Percentiles rank a stretch among this genome's conserved stretches.
These are phyloP conservation scores for Diaporthe eres DNA, from an alignment of 2,329 filamentous ascomycete species.

Conservation along the genomic window DNA sequence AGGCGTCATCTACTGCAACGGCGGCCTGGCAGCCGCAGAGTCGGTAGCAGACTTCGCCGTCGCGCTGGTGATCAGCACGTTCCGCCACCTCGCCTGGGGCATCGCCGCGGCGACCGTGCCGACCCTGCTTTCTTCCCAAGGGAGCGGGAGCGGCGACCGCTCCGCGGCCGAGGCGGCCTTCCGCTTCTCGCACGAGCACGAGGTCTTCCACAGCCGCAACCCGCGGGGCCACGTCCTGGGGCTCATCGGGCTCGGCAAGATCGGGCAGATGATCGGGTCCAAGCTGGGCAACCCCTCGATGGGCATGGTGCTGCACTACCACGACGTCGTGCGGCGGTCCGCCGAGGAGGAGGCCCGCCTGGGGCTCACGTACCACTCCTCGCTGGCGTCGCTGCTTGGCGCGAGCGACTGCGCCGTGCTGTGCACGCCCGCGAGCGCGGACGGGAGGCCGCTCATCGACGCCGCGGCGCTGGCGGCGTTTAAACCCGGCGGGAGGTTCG, in stretches of 20 bases:
- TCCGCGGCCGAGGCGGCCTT: slow-evolving; percentile 55
- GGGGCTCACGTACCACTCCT: slow-evolving; percentile 63
- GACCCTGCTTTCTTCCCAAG: slow-evolving; percentile 41
- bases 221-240: slow-evolving; percentile 73
- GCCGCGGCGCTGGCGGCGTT: slow-evolving; percentile 62
- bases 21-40: slow-evolving; percentile 78
- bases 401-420: slow-evolving; percentile 73
- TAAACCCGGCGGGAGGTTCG: slow-evolving; percentile 69
- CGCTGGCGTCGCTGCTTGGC: slow-evolving; percentile 66
- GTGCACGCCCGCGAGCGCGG: slow-evolving; percentile 67
- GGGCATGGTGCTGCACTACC: slow-evolving; percentile 77
- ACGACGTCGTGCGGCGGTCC: slow-evolving; percentile 68
- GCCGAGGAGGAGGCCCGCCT: slow-evolving; percentile 57
- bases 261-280: slow-evolving; percentile 73
- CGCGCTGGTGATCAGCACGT: slow-evolving; percentile 77
- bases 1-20: slow-evolving; percentile 81
- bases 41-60: slow-evolving; percentile 81
- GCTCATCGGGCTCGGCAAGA: slow-evolving; percentile 78
- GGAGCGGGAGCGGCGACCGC: slow-evolving; percentile 45
- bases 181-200: slow-evolving; percentile 70
- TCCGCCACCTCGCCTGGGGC: slow-evolving; percentile 77
- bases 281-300: slow-evolving; percentile 69
- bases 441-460: slow-evolving; percentile 64
- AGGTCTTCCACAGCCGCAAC: slow-evolving; percentile 73
- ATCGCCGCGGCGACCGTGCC: slow-evolving; percentile 66